Evolutionary conservation across 2,329 filamentous ascomycete species (phyloP).

Genomic region (Lizonia empirigonia): DNA sequence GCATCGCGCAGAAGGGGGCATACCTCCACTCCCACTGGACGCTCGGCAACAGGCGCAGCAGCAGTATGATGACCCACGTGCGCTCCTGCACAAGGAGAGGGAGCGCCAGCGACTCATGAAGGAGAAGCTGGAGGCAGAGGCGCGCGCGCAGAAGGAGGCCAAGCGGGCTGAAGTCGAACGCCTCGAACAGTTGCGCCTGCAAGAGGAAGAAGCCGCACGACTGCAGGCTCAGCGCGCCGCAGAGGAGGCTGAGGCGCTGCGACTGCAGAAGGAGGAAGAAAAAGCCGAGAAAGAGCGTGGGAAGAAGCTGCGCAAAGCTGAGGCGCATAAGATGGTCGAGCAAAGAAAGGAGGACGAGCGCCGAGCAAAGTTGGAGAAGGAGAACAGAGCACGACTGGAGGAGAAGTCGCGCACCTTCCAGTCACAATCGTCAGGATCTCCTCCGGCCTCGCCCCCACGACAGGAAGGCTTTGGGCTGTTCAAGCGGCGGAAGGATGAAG

Average conservation of each 20-base stretch:
- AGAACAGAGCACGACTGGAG: conserved; percentile 32
- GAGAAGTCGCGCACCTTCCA: conserved; percentile 31
- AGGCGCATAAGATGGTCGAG: conserved; percentile 32
- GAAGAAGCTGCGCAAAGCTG: conserved; percentile 40
- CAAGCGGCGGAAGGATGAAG: conserved; percentile 42
- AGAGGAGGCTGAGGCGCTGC: conserved; percentile 37
- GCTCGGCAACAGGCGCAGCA: conserved; percentile 27
- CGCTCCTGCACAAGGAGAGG: conserved; percentile 40
- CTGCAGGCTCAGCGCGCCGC: conserved; percentile 32
- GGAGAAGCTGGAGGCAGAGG: conserved; percentile 42
- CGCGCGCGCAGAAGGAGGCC: conserved; percentile 36
- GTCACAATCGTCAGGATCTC: conserved; percentile 31
- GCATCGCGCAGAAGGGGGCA: conserved; percentile 25
- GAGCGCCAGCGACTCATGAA: conserved; percentile 40
- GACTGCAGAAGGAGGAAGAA: conserved; percentile 38
- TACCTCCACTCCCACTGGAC: conserved; percentile 24
- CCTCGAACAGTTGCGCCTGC: conserved; percentile 31
- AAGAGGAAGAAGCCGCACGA: conserved; percentile 40
- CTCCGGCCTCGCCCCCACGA: conserved; percentile 38
- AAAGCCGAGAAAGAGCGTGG: conserved; percentile 41
- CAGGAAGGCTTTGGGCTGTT: conserved; percentile 44
- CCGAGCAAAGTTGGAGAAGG: conserved; percentile 30
- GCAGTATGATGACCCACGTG: conserved; percentile 42
- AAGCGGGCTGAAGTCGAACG: conserved; percentile 39
- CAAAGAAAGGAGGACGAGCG: conserved; percentile 41